These are phyloP conservation scores for Arabidopsis suecica DNA, from an alignment of 345 rosid species.

Conservation along the genomic window DNA sequence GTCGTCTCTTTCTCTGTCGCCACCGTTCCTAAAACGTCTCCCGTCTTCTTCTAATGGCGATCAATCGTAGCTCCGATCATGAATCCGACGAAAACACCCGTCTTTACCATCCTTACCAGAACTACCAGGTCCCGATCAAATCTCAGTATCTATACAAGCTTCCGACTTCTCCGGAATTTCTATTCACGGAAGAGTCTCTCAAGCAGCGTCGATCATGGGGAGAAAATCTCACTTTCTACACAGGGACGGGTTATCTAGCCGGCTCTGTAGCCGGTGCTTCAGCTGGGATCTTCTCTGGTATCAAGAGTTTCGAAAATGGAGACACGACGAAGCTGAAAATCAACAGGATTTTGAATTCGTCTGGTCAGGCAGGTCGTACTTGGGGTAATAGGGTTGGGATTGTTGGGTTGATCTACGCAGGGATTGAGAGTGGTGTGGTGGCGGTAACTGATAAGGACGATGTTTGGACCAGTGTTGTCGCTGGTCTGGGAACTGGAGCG, in stretches of 20 bases:
- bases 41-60: conserved; percentile 35
- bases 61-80: conserved; percentile 46
- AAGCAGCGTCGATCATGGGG: conserved; percentile 95
- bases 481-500: conserved; percentile 88
- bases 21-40: neutral
- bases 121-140: conserved; percentile 50
- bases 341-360: conserved; percentile 71
- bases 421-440: conserved; percentile 73
- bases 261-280: conserved; percentile 68
- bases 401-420: conserved; percentile 76
- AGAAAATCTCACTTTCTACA: conserved; percentile 88
- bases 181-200: conserved; percentile 79
- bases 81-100: conserved; percentile 50
- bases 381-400: conserved; percentile 83
- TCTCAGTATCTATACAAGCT: conserved; percentile 64
- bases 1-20: conserved; percentile 7
- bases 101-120: conserved; percentile 78
- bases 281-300: conserved; percentile 57
- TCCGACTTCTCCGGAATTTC: conserved; percentile 82
- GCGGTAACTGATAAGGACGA: conserved; percentile 71
- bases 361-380: conserved; percentile 71
- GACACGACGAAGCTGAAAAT: conserved; percentile 84
- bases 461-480: conserved; percentile 85
- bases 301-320: conserved; percentile 62
- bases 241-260: conserved; percentile 73